Conservation (phyloP, 2,329 filamentous ascomycete species). For the Amesomyces nigricolor region DNA sequence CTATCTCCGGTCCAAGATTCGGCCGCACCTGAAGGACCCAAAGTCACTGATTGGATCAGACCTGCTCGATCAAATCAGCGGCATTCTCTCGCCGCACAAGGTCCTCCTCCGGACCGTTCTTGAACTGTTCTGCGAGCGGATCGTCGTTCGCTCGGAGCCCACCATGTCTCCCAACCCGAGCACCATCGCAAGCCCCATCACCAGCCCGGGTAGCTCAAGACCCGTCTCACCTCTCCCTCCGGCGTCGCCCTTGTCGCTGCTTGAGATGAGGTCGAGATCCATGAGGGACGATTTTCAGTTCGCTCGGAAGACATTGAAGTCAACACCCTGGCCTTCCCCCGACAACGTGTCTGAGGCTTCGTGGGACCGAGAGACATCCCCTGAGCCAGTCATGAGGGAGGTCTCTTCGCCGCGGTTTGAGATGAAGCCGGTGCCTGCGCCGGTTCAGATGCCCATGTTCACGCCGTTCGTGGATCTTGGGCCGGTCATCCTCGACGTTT, state of each 20-base stretch:
- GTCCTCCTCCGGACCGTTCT: slow-evolving; percentile 26
- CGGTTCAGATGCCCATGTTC: background rate
- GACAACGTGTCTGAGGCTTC: slow-evolving; percentile 16
- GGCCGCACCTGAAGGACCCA: slow-evolving; percentile 26
- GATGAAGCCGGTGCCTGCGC: background rate
- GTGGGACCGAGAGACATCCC: background rate
- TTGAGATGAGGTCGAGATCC: slow-evolving; percentile 23
- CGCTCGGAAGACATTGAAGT: slow-evolving; percentile 13
- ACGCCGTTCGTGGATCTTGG: slow-evolving; percentile 1
- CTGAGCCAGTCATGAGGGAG: slow-evolving; percentile 6
- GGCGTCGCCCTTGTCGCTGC: slow-evolving; percentile 15
- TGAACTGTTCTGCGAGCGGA: slow-evolving; percentile 27
- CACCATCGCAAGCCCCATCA: slow-evolving; percentile 14
- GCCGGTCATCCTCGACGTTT: slow-evolving; percentile 13
- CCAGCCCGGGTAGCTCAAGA: slow-evolving; percentile 17
- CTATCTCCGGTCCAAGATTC: slow-evolving; percentile 26
- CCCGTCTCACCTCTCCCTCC: slow-evolving; percentile 16
- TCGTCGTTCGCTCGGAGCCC: slow-evolving; percentile 12
- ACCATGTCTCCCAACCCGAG: slow-evolving; percentile 3
- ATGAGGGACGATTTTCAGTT: slow-evolving; percentile 16
- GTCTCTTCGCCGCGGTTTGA: slow-evolving; percentile 1
- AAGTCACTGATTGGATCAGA: slow-evolving; percentile 22
- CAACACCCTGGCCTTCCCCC: slow-evolving; percentile 18
- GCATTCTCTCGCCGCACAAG: slow-evolving; percentile 25
- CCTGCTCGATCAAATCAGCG: slow-evolving; percentile 25